Base-by-base conservation (phyloP, 2,329 filamentous ascomycete genomes). In the Ophiostoma triangulosporum region DNA sequence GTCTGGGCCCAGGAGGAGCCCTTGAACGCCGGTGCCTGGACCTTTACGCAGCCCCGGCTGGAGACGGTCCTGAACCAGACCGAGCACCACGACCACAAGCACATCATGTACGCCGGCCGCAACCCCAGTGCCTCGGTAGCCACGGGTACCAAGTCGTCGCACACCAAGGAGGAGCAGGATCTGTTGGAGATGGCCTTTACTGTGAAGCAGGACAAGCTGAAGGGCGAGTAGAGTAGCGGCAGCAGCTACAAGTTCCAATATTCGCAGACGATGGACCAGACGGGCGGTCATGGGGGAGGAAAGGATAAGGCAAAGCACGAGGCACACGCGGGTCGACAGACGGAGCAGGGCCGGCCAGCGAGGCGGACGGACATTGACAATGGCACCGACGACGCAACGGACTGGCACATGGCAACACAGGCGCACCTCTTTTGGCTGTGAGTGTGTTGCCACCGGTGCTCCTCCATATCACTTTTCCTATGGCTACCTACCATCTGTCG, bases 1-100 rank as follows among this genome's bases (percentile, higher is more conserved):
- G 89, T 98, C 59, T 98, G 90, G 90, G 84, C 81, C 62, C 93
- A 98, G 72, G 93, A 98, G 70, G 93, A 98, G 75, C 93, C 93
- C 31, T 80, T 98, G 56, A 98, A 98, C 68, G 93, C 93, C 8
- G 93, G 93, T 69, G 88, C 88, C 48, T 98, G 93, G 93, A 89
- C 82, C 66, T 97, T 93, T 73, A 87, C 84, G n/a, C 93, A 98
- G 73, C 93, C 93, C 31, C 85, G 93, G 65, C 89, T 98, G 59
- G 93, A 98, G 80, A 98, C 91, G 8, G 73, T 98, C 60, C 78
- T 98, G 60, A 96, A 97, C 74, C 70, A 94, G 67, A 97, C 93
- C 0, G 72, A 94, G 72, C 77, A 95, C 72, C 91, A 97, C 74
- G 83, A 94, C 72, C 83, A 86, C 66, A 90, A 95, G 73, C 88